Percentiles rank a stretch among this genome's conserved stretches.
Evolutionary conservation across 331 rosid genomes (phyloP).

Genomic region (Acacia pycnantha): DNA sequence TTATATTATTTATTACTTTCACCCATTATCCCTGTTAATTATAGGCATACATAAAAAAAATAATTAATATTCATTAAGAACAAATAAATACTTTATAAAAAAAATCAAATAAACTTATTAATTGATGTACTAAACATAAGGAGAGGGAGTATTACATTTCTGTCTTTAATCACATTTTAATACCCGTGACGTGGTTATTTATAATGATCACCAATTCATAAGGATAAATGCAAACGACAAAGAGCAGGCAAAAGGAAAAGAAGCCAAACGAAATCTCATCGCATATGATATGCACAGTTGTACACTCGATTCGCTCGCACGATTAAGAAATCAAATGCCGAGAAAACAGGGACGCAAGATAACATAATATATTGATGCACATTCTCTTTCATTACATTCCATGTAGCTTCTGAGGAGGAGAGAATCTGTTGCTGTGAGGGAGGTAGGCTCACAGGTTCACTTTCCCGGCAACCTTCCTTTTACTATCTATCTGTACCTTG

Average conservation of each 20-base stretch:
- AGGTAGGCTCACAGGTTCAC: constrained; percentile 24
- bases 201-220: not conserved
- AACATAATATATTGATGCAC: not conserved
- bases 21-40: too few relatives aligned
- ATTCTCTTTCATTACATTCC: not conserved
- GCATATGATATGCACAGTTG: not conserved
- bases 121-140: too few relatives aligned
- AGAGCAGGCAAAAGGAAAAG: not conserved
- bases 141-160: too few relatives aligned
- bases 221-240: not conserved
- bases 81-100: too few relatives aligned
- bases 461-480: constrained; percentile 2
- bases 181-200: too few relatives aligned
- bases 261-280: not conserved
- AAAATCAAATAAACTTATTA: too few relatives aligned
- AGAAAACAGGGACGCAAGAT: not conserved
- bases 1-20: too few relatives aligned
- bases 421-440: not conserved
- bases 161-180: too few relatives aligned
- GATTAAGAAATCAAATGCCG: not conserved
- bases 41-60: too few relatives aligned
- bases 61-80: too few relatives aligned
- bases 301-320: not conserved
- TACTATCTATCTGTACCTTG: constrained; percentile 16
- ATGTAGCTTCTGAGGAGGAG: not conserved